Conservation (phyloP, 768 basidiomycete species). For the Kwoniella pini region DNA sequence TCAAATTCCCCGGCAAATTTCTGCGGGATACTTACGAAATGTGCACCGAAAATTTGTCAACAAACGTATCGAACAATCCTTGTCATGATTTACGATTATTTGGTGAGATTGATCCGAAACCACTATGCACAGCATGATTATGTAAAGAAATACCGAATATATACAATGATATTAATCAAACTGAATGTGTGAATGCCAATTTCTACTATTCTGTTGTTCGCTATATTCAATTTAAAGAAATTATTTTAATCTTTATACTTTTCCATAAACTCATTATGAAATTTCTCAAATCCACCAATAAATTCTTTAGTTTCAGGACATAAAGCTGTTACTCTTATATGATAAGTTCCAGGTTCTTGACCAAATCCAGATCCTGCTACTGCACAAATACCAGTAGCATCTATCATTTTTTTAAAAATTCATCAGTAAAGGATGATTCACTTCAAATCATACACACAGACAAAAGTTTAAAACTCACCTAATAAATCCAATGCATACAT, state of each 20-base stretch:
- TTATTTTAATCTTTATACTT: slow-evolving; percentile 49
- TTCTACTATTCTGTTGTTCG: too few relatives aligned
- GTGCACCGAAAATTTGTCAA: neutral
- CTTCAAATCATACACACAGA: too few relatives aligned
- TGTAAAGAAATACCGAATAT: too few relatives aligned
- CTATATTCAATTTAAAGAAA: neutral
- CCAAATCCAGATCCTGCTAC: slow-evolving; percentile 95
- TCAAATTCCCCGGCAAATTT: neutral
- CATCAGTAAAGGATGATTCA: too few relatives aligned
- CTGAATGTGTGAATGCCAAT: too few relatives aligned
- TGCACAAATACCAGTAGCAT: slow-evolving; percentile 69
- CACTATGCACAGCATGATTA: too few relatives aligned
- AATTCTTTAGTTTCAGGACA: slow-evolving; percentile 95
- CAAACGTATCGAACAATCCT: too few relatives aligned
- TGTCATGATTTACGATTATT: too few relatives aligned
- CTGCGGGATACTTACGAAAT: neutral
- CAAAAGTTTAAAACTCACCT: slow-evolving; percentile 59
- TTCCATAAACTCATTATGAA: slow-evolving; percentile 66
- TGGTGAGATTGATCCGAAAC: too few relatives aligned
- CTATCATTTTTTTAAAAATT: slow-evolving; percentile 17
- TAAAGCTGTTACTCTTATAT: slow-evolving; percentile 89
- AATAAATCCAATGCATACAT: slow-evolving; percentile 83
- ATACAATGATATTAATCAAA: too few relatives aligned
- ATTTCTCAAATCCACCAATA: slow-evolving; percentile 75
- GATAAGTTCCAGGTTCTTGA: slow-evolving; percentile 83